Evolutionary conservation across 2,329 filamentous ascomycete species (phyloP).

Genomic region (Diaporthe destruens): DNA sequence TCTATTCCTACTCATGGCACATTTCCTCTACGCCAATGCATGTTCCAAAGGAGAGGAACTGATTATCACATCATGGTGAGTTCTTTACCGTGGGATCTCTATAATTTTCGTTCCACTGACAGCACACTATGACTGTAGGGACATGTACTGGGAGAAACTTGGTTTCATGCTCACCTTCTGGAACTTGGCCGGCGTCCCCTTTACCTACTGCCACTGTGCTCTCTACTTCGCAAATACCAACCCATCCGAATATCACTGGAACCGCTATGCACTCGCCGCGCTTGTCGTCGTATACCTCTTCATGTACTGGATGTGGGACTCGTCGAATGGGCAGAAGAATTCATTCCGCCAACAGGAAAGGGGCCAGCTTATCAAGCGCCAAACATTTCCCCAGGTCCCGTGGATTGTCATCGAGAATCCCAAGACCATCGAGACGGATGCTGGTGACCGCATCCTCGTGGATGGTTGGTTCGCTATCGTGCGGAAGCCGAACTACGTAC

Average conservation of each 20-base stretch:
- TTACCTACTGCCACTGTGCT: conserved; percentile 87
- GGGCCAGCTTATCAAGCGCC: conserved; percentile 72
- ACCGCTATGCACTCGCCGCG: conserved; percentile 68
- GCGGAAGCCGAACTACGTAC: conserved; percentile 84
- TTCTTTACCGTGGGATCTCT: not conserved
- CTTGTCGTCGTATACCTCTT: conserved; percentile 77
- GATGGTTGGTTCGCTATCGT: conserved; percentile 84
- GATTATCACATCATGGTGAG: conserved; percentile 77
- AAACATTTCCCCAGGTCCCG: conserved; percentile 83
- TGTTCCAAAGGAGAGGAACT: conserved; percentile 86
- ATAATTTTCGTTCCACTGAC: not conserved
- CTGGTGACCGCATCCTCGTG: conserved; percentile 77
- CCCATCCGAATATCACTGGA: conserved; percentile 77
- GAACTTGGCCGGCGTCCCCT: conserved; percentile 85
- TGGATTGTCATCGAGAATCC: conserved; percentile 83
- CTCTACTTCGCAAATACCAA: conserved; percentile 83
- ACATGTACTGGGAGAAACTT: conserved; percentile 92
- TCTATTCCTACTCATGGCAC: conserved; percentile 79
- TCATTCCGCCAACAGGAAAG: conserved; percentile 79
- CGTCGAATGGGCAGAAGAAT: conserved; percentile 87
- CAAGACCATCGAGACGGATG: conserved; percentile 74
- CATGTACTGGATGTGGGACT: conserved; percentile 88
- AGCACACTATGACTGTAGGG: conserved; percentile 52
- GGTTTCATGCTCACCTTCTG: conserved; percentile 93
- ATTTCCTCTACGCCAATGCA: conserved; percentile 86